Conservation (phyloP, 495 filamentous ascomycete species). For the Penicillium verhagenii region DNA sequence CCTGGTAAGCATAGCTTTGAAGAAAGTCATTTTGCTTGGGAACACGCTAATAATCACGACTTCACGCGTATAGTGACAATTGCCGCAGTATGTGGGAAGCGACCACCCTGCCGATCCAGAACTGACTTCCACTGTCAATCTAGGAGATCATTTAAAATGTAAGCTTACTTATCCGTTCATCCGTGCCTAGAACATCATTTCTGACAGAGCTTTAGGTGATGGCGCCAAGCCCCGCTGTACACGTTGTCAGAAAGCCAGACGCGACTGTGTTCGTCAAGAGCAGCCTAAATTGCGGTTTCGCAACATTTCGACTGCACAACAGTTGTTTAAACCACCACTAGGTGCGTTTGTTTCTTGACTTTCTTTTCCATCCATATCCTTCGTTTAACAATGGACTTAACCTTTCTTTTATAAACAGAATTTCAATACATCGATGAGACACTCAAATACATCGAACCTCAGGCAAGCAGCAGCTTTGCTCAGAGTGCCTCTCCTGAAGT, state of each 20-base stretch:
- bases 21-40: no score
- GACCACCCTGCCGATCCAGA: no score
- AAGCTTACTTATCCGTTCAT: neutral
- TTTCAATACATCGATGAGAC: slow-evolving; percentile 16
- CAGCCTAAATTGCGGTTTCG: slow-evolving; percentile 6
- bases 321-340: neutral
- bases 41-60: neutral
- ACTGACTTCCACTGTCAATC: no score
- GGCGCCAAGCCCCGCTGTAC: slow-evolving; percentile 13
- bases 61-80: slow-evolving; percentile 9
- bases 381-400: neutral
- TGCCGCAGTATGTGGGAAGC: slow-evolving; percentile 16
- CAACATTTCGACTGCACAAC: slow-evolving; percentile 1
- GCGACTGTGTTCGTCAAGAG: slow-evolving; percentile 10
- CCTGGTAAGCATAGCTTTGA: slow-evolving; percentile 12
- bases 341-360: neutral
- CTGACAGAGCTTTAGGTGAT: slow-evolving; percentile 7
- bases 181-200: neutral
- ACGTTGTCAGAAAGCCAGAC: slow-evolving; percentile 12
- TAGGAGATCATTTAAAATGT: slow-evolving; percentile 16
- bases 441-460: neutral
- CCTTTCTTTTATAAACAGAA: neutral
- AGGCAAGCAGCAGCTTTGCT: neutral
- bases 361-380: neutral
- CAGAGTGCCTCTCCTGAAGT: neutral